Evolutionary conservation across 805 yeast genomes (phyloP).

Genomic region (Saturnispora hagleri): DNA sequence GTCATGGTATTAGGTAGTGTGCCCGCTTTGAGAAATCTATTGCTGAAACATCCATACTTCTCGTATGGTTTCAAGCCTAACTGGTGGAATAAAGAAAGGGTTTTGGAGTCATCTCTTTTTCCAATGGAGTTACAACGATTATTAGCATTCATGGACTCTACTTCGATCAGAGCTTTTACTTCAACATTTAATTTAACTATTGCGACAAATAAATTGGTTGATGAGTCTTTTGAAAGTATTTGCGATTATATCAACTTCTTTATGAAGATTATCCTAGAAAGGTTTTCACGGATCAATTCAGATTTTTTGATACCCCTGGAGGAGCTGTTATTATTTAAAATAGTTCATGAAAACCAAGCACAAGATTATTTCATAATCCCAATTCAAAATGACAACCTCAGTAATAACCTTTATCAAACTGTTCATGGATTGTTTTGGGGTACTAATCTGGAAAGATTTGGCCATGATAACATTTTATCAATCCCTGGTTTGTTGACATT

Average conservation of each 20-base stretch:
- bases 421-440: conserved; percentile 24
- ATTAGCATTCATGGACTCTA: conserved; percentile 29
- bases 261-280: conserved; percentile 14
- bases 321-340: conserved; percentile 12
- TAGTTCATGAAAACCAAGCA: conserved; percentile 8
- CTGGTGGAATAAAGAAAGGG: conserved; percentile 32
- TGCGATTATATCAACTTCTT: conserved; percentile 23
- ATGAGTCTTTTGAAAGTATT: conserved; percentile 23
- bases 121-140: conserved; percentile 32
- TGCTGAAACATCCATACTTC: conserved; percentile 26
- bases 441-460: not conserved
- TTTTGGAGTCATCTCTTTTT: conserved; percentile 21
- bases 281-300: conserved; percentile 14
- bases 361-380: conserved; percentile 23
- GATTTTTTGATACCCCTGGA: conserved; percentile 12
- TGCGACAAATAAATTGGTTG: conserved; percentile 21
- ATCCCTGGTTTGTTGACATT: conserved; percentile 30
- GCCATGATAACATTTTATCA: conserved; percentile 11
- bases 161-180: conserved; percentile 31
- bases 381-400: conserved; percentile 27
- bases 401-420: conserved; percentile 25
- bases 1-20: conserved; percentile 32
- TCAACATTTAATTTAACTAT: conserved; percentile 28
- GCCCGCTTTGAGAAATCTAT: conserved; percentile 25
- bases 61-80: conserved; percentile 29